Conservation (phyloP, 140 eudicot genomes). For the Cichorium intybus region DNA sequence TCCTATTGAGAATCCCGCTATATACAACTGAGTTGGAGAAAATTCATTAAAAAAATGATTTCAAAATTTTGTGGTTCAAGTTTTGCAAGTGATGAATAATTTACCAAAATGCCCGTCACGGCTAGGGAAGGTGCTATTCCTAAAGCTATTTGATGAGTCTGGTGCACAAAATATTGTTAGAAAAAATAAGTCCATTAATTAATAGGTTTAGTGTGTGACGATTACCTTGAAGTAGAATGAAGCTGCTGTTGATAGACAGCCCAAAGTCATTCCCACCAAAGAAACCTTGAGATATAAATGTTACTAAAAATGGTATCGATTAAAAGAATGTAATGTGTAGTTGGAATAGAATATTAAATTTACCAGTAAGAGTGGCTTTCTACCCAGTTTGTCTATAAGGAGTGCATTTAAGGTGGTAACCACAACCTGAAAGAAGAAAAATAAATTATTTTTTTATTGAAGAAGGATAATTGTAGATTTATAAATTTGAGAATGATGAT, state of each 20-base stretch:
- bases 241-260: conserved; percentile 56
- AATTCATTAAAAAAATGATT: conserved; percentile 5
- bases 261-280: conserved; percentile 59
- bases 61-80: not conserved
- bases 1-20: conserved; percentile 41
- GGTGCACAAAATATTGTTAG: conserved; percentile 19
- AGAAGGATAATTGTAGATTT: not conserved
- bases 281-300: conserved; percentile 49
- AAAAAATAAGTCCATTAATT: not conserved
- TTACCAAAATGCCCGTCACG: conserved; percentile 80
- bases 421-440: conserved; percentile 41
- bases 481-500: not conserved
- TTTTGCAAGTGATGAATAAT: conserved; percentile 7
- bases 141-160: conserved; percentile 56
- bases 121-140: conserved; percentile 68
- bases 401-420: conserved; percentile 60
- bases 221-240: conserved; percentile 79
- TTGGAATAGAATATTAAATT: not conserved
- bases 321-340: not conserved
- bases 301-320: not conserved
- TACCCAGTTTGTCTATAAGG: conserved; percentile 80
- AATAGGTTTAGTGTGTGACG: not conserved
- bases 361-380: conserved; percentile 90
- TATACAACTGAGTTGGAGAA: conserved; percentile 27
- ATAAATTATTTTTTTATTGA: too few relatives aligned